These are phyloP conservation scores for Tolypocladium paradoxum DNA, from an alignment of 2,329 filamentous ascomycete genomes.

Conservation along the genomic window DNA sequence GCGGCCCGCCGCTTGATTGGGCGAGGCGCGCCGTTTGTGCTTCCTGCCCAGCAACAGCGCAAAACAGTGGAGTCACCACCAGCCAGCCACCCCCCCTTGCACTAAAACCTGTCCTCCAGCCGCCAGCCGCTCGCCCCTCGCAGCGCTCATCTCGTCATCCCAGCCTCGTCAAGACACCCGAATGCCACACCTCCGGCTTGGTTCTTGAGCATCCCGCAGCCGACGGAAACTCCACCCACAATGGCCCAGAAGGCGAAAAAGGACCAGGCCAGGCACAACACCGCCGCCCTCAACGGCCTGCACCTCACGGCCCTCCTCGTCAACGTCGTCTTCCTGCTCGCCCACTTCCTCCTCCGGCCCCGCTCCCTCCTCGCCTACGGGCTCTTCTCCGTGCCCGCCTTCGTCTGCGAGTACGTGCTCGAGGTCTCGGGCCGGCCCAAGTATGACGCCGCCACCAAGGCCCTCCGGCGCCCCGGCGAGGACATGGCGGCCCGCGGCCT, in stretches of 20 bases:
- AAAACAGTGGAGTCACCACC: slow-evolving; percentile 1
- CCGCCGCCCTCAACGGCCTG: slow-evolving; percentile 64
- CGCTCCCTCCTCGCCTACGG: slow-evolving; percentile 60
- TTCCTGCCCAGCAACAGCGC: slow-evolving; percentile 8
- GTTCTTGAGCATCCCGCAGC: background rate
- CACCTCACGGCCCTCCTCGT: slow-evolving; percentile 65
- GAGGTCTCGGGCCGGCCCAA: slow-evolving; percentile 75
- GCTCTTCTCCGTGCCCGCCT: slow-evolving; percentile 60
- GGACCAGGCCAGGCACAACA: slow-evolving; percentile 66
- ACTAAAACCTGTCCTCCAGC: background rate
- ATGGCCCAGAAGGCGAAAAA: slow-evolving; percentile 57
- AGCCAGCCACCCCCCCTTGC: background rate
- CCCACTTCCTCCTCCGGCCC: slow-evolving; percentile 54
- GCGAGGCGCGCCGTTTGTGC: background rate
- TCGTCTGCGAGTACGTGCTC: slow-evolving; percentile 75
- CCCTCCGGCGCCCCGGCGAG: slow-evolving; percentile 70
- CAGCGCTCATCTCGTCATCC: background rate
- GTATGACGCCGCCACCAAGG: slow-evolving; percentile 50
- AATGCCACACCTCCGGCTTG: no score
- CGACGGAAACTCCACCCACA: slow-evolving; percentile 3
- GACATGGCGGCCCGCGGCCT: slow-evolving; percentile 79
- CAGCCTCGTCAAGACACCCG: background rate
- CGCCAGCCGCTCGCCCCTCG: background rate
- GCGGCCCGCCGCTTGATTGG: slow-evolving; percentile 8
- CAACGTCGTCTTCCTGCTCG: slow-evolving; percentile 64